Evolutionary conservation across 1,284 basidiomycete species (phyloP).

Genomic region (Apiotrichum montevideense): DNA sequence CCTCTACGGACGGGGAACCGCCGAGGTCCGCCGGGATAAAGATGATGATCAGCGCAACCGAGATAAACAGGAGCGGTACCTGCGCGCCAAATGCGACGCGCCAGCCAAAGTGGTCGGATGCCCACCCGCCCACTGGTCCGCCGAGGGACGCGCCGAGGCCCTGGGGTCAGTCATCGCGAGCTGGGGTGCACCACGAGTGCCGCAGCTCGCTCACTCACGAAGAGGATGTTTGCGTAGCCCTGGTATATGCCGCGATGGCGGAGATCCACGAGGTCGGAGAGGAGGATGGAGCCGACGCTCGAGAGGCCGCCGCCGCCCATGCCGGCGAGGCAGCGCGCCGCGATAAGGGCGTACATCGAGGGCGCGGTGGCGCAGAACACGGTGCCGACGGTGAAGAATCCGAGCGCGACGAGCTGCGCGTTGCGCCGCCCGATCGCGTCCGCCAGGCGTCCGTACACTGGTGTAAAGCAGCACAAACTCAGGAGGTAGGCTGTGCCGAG

Average conservation of each 20-base stretch:
- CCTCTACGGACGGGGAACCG: too few relatives aligned
- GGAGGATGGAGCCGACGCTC: conserved; percentile 38
- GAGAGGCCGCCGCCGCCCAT: conserved; percentile 77
- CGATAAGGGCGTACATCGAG: conserved; percentile 74
- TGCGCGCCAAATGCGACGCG: conserved; percentile 55
- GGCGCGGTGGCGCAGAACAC: conserved; percentile 73
- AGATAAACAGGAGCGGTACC: conserved; percentile 61
- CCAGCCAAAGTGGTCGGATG: conserved; percentile 78
- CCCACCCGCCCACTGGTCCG: conserved; percentile 80
- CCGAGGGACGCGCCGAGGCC: conserved; percentile 51
- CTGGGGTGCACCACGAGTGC: too few relatives aligned
- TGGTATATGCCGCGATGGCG: conserved; percentile 82
- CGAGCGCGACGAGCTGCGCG: conserved; percentile 61
- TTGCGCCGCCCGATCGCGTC: conserved; percentile 82
- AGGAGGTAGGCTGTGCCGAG: conserved; percentile 73
- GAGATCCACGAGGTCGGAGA: conserved; percentile 53
- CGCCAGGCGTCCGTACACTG: conserved; percentile 77
- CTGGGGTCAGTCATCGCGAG: conserved; percentile 39
- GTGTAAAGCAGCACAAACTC: conserved; percentile 81
- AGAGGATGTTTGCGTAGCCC: conserved; percentile 74
- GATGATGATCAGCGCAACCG: background rate
- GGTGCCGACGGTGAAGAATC: conserved; percentile 75
- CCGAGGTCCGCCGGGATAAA: background rate
- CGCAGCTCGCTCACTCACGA: conserved; percentile 11
- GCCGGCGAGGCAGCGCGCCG: conserved; percentile 72